Evolutionary conservation across 78 protist genomes (phyloP).

Genomic region (Cyanophora paradoxa): DNA sequence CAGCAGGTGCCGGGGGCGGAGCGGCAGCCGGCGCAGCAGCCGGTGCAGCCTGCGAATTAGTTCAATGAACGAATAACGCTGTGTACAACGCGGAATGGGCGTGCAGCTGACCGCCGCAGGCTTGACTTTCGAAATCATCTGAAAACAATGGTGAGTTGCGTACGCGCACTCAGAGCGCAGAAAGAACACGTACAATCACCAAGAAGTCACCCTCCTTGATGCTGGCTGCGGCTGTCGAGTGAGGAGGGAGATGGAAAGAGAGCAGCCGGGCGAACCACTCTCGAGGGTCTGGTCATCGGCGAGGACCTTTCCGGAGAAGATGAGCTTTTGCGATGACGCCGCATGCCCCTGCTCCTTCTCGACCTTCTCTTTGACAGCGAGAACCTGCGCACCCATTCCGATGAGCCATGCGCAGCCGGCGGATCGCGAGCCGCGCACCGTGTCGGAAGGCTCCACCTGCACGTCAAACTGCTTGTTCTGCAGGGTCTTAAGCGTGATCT

Average conservation of each 20-base stretch:
- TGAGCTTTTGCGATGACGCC: conserved; percentile 52
- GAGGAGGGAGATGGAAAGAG: no score
- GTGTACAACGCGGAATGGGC: no score
- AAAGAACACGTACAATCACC: no score
- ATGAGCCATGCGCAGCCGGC: background rate
- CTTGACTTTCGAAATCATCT: background rate
- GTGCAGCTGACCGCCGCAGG: background rate
- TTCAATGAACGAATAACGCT: no score
- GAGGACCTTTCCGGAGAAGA: conserved; percentile 56
- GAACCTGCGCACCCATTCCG: conserved; percentile 31
- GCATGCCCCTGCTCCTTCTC: conserved; percentile 22
- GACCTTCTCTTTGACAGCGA: conserved; percentile 34
- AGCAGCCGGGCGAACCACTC: no score
- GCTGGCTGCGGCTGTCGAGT: no score
- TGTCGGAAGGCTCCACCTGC: conserved; percentile 11
- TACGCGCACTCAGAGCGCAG: no score
- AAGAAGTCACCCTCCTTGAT: conserved; percentile 47
- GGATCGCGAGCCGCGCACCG: background rate
- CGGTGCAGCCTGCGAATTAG: conserved; percentile 8
- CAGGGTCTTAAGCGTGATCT: conserved; percentile 24
- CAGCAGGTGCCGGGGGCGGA: conserved; percentile 26
- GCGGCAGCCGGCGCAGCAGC: conserved; percentile 46
- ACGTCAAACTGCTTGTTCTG: conserved; percentile 1
- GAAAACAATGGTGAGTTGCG: background rate
- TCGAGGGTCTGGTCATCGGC: conserved; percentile 29